Evolutionary conservation across 2,329 filamentous ascomycete species (phyloP).

Genomic region (Paraphoma chrysanthemicola): DNA sequence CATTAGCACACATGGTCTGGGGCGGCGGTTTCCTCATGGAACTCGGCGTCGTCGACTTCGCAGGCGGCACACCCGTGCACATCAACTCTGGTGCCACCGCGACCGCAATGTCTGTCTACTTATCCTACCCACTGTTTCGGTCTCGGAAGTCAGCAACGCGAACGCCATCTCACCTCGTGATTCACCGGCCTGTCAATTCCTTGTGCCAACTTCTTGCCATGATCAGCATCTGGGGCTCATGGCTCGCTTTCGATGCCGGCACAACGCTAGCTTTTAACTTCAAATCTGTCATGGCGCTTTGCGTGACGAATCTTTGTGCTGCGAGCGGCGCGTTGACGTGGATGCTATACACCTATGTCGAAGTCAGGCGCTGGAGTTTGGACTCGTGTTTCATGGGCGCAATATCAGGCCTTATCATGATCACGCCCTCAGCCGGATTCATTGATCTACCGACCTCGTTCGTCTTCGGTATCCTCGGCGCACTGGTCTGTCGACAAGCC

Average conservation of each 20-base stretch:
- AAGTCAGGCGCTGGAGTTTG: constrained; percentile 54
- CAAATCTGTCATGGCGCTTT: constrained; percentile 59
- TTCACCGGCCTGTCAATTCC: constrained; percentile 58
- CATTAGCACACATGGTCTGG: constrained; percentile 59
- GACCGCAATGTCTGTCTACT: constrained; percentile 55
- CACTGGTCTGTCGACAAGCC: constrained; percentile 58
- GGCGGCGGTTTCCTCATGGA: constrained; percentile 53
- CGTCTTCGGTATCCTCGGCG: constrained; percentile 57
- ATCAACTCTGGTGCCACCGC: constrained; percentile 52
- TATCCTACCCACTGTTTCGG: constrained; percentile 58
- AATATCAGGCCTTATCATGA: constrained; percentile 61
- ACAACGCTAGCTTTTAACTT: constrained; percentile 58
- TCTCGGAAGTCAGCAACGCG: constrained; percentile 53
- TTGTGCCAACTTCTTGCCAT: constrained; percentile 57
- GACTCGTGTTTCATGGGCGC: constrained; percentile 61
- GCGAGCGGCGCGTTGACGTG: constrained; percentile 57
- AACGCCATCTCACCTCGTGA: constrained; percentile 55
- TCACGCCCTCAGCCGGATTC: constrained; percentile 59
- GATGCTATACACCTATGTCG: constrained; percentile 55
- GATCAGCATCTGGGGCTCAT: constrained; percentile 60
- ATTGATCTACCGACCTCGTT: constrained; percentile 59
- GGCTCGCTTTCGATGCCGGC: constrained; percentile 60
- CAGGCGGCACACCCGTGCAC: constrained; percentile 51
- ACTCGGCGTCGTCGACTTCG: constrained; percentile 57
- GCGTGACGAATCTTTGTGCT: constrained; percentile 59